These are phyloP conservation scores for Bromus sterilis DNA, from an alignment of 176 grass and related monocot species.

Conservation along the genomic window DNA sequence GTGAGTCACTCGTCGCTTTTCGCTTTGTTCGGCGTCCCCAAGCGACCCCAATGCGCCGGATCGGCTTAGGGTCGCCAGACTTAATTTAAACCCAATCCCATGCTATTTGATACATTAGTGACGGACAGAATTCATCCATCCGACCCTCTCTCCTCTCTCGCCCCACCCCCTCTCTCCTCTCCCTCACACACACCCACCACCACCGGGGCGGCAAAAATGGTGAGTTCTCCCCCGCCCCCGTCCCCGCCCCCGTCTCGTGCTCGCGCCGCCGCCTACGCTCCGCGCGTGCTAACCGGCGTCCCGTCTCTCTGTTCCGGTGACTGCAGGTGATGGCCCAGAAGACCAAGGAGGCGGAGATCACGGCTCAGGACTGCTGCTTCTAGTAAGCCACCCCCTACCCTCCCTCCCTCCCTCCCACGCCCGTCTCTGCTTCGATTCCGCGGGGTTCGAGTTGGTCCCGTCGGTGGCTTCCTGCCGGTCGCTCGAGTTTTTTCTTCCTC, in stretches of 20 bases:
- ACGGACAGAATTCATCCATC: no score
- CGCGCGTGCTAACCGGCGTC: background rate
- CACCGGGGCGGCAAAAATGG: constrained; percentile 35
- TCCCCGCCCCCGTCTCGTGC: background rate
- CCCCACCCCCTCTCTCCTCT: background rate
- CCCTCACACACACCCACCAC: constrained; percentile 9
- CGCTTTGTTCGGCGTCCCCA: no score
- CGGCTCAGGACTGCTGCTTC: constrained; percentile 89
- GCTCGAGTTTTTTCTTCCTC: constrained; percentile 4
- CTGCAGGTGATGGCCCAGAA: constrained; percentile 64
- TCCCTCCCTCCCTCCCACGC: background rate
- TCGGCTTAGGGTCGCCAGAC: no score
- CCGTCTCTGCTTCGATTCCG: background rate
- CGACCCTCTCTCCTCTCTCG: background rate
- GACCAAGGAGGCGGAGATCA: constrained; percentile 87
- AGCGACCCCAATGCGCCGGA: no score
- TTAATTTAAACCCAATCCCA: no score
- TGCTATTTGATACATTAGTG: no score
- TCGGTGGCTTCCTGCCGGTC: background rate
- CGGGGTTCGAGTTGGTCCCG: no score
- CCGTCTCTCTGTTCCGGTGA: background rate
- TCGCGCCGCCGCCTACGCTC: background rate
- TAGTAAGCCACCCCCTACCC: constrained; percentile 52
- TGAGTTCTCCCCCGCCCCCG: background rate
- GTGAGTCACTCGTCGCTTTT: no score